Evolutionary conservation across 495 filamentous ascomycete species (phyloP), one percentile per base, ranked within the genome.

Genomic region (Aspergillus indologenus): DNA sequence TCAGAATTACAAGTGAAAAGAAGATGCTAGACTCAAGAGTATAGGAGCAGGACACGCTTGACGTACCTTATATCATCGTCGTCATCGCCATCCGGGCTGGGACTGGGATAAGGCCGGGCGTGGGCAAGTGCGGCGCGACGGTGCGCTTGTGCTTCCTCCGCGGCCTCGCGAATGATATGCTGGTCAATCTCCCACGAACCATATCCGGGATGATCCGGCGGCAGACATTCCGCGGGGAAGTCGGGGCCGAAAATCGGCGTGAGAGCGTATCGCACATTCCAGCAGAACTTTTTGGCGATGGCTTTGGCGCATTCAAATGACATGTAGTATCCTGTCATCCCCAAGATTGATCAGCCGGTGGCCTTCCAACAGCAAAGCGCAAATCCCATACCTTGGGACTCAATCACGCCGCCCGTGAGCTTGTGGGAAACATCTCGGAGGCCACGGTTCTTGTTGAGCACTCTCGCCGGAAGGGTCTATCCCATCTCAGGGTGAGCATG

Each of bases 391-490:
- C 92, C 92, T 87, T 98, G 94, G n/a, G n/a, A n/a, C n/a, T n/a
- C n/a, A n/a, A n/a, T n/a, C n/a, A n/a, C n/a, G n/a, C 94, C 94
- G 14, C 94, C 94, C 0, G 94, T 98, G 68, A 98, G 97, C 74
- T 91, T 96, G 68, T 95, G 87, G 29, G 89, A 89, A 57, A 97
- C 88, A 6, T 92, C 87, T 46, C 85, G 84, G 20, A 98, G 85
- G 7, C 93, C 92, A 0, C 84, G 83, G 68, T 96, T 98, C 46
- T 79, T 62, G 54, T 83, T 85, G 42, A 96, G 75, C 75, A 90
- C 89, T 76, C 89, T 95, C 0, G 83, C 90, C 21, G 89, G 92
- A 11, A 82, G 90, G 44, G 91, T 97, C 94, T 91, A 53, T 34
- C 8, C 15, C 23, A 47, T 47, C 3, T 48, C 24, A 43, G 63